phyloP scores from a whole-genome alignment of 2,329 filamentous ascomycete genomes.

The Penicillium palitans region DNA sequence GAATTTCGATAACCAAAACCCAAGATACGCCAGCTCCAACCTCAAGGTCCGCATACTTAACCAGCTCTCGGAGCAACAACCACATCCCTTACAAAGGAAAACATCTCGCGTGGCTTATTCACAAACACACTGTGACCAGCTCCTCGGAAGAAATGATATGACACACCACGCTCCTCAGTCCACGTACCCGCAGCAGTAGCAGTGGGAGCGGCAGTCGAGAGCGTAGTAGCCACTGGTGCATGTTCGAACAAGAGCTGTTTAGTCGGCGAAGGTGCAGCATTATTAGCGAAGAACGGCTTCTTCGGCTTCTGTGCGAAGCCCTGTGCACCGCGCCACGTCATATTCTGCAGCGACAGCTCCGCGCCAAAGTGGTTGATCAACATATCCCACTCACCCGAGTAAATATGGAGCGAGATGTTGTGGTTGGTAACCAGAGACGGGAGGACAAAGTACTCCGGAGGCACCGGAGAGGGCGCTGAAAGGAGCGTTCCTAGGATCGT shows the following conservation, averaged over 20 bases:
- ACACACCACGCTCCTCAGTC: constrained; percentile 36
- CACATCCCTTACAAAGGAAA: constrained; percentile 40
- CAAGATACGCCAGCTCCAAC: neutral
- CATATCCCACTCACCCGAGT: constrained; percentile 41
- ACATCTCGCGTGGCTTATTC: constrained; percentile 36
- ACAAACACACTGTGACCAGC: constrained; percentile 39
- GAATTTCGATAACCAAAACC: neutral
- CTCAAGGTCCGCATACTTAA: neutral
- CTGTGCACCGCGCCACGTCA: constrained; percentile 43
- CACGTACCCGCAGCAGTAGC: constrained; percentile 30
- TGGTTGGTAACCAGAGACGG: constrained; percentile 34
- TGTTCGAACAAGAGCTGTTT: neutral
- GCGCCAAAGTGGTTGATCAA: constrained; percentile 41
- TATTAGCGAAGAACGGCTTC: constrained; percentile 28
- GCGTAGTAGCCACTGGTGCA: neutral
- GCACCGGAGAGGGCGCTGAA: constrained; percentile 21
- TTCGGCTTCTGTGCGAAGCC: constrained; percentile 36
- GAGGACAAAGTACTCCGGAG: constrained; percentile 37
- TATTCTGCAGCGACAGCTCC: constrained; percentile 41
- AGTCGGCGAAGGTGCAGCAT: constrained; percentile 20
- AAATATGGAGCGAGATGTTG: constrained; percentile 39
- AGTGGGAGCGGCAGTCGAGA: neutral
- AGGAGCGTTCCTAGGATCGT: constrained; percentile 31
- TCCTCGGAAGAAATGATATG: constrained; percentile 38
- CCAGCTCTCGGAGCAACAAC: constrained; percentile 24